Percentiles rank a stretch among this genome's conserved stretches.
Conservation (phyloP, 352 stramenopile genomes). For the Blastocystis hominis region DNA sequence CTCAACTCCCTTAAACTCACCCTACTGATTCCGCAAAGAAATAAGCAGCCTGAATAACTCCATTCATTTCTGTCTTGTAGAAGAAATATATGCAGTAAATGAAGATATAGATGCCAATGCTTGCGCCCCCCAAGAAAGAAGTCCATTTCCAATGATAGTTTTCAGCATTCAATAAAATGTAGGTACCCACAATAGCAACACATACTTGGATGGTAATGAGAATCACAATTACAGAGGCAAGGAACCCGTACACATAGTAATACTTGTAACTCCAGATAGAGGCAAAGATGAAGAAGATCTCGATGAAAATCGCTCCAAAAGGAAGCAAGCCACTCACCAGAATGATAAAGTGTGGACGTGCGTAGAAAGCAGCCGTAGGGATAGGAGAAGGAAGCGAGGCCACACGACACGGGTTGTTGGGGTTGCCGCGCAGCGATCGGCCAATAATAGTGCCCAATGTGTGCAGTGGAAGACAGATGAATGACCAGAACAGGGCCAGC, state of each 20-base stretch:
- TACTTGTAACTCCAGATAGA: constrained; percentile 99
- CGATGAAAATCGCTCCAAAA: constrained; percentile 98
- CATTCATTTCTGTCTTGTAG: constrained; percentile 98
- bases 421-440: constrained; percentile 71
- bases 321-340: constrained; percentile 86
- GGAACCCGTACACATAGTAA: constrained; percentile 99
- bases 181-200: constrained; percentile 94
- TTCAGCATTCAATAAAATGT: constrained; percentile 94
- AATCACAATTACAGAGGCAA: constrained; percentile 75
- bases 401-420: constrained; percentile 76
- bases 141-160: constrained; percentile 99
- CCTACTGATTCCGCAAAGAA: constrained; percentile 93
- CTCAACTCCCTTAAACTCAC: constrained; percentile 81
- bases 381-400: constrained; percentile 88
- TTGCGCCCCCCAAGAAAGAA: constrained; percentile 82
- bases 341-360: constrained; percentile 75
- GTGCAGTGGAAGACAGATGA: constrained; percentile 85
- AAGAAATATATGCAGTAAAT: constrained; percentile 97
- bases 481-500: constrained; percentile 85
- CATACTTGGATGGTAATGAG: constrained; percentile 91
- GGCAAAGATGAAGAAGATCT: constrained; percentile 99
- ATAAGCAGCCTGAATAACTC: constrained; percentile 91
- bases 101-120: constrained; percentile 90
- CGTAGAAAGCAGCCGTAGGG: constrained; percentile 69
- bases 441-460: constrained; percentile 90